Evolutionary conservation across 1,284 basidiomycete species (phyloP), one percentile per base, ranked within the genome.

Genomic region (Sporisorium scitamineum): DNA sequence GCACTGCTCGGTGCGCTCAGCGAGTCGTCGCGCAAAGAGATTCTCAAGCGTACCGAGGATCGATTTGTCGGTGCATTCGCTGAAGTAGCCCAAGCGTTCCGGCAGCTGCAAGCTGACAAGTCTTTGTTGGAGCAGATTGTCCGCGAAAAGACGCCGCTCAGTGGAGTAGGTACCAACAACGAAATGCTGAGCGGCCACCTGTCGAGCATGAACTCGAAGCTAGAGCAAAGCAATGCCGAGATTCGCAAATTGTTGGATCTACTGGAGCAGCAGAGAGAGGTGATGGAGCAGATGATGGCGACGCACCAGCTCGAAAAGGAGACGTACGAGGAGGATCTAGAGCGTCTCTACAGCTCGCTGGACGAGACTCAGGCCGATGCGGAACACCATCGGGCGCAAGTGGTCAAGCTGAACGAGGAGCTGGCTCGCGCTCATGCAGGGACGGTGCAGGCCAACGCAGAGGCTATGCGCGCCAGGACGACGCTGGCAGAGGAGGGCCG

Each of bases 241-340:
- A 79, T 81, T 18, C 62, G 66, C 4, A 79, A 81, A 54, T 61
- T 82, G 37, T 60, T 82, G 18, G 80, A 81, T 44, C 68, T 82
- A 29, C 56, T 82, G 13, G 80, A 82, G 26, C 75, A 81, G 68
- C 80, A 82, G 56, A 48, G 78, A 9, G 54, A 72, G n/a, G 76
- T 81, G 18, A 82, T 82, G 59, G 80, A 81, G 44, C 79, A 82
- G 61, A 75, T 82, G 78, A 54, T 82, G 29, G 73, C 78, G 13
- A 82, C 78, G 42, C 80, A 82, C 48, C 68, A 76, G 48, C 31
- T 76, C 29, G 80, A 82, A 47, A 54, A 60, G 41, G 76, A 80
- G 32, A 60, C 78, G 27, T 72, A 77, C 54, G 29, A 58, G 13
- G 73, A 78, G 20, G 79, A 82, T 54, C 56, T 80, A 27, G 76